Evolutionary conservation across 768 basidiomycete species (phyloP), one percentile per base, ranked within the genome.

Genomic region (Tylopilus plumbeoviolaceoides): DNA sequence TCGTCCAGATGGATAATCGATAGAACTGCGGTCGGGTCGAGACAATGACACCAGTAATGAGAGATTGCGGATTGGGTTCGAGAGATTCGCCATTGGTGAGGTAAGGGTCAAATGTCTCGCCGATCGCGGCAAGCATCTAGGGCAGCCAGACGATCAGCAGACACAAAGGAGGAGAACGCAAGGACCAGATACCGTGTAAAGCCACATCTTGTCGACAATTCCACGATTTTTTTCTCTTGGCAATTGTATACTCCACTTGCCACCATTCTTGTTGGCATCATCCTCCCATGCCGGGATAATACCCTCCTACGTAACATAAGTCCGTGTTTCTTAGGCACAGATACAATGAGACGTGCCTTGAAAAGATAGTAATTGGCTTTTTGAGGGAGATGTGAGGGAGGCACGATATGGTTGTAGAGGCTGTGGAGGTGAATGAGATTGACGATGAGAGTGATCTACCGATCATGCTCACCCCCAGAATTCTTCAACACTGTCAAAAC

Each of bases 361-460:
- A 99, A 98, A 58, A 99, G 78, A 75, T 98, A 99, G 72, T 99
- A 99, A 68, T 98, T 98, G n/a, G 94, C 92, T 75, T 97, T 98
- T 71, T 85, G 85, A 36, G 93, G 91, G 58, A 98, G 76, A 65
- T 85, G 82, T 18, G 93, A 95, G 15, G 97, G 97, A 23, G 93
- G 91, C 44, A 99, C 86, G 64, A 98, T 95, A 73, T 98, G 97
- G 73, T 98, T 97, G 75, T 97, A 95, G 58, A 97, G 73, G 9
- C 90, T 95, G 56, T n/a, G 40, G 15, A 36, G 27, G 30, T 43
- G n/a, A 46, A 44, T 67, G 48, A 68, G 50, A 51, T 25, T 12
- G 31, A 28, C 15, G 17, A n/a, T 4, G 25, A 17, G 36, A 21
- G 36, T 17, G 30, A 31, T 53, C 36, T 33, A 51, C n/a, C 40